Evolutionary conservation across 306 rosid species (phyloP), one percentile per base, ranked within the genome.

Genomic region (Psophocarpus tetragonolobus): DNA sequence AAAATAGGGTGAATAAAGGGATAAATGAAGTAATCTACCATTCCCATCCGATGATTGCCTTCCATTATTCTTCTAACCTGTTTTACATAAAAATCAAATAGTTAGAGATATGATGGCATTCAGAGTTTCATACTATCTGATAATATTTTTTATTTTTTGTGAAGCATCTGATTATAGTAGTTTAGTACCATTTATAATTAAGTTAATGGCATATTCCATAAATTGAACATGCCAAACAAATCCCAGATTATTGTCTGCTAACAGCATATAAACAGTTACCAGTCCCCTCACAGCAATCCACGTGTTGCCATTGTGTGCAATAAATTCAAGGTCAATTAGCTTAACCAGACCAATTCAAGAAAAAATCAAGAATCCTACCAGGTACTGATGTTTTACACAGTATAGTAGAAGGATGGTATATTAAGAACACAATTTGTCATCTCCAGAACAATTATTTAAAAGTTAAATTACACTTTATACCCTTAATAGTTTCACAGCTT

Each of bases 11-110:
- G 41, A 57, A 54, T 41, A 77, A 83, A 76, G 30, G 63, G 83
- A 69, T 79, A 76, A 81, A 69, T 45, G 58, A 64, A 81, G 75
- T 78, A 87, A 83, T 60, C 71, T 91, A 95, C 99, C 99, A 95
- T 95, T 92, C 99, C 99, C 99, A 95, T 95, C 50, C 99, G 92
- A 78, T 79, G 99, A 83, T 90, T 92, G 85, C 99, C 99, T 90
- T 92, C 97, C 97, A 95, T 92, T 88, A 92, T 82, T 83, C 99
- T 92, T 90, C 99, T 91, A 80, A 95, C 85, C 99, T 95, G 88
- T 76, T 30, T 68, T 67, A 82, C 54, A 18, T 69, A 11, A 33
- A n/a, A 76, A 6, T 53, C 72, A 56, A 58, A 58, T 33, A 41
- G 51, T 18, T 64, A 78, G 35, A 74, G n/a, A 73, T 50, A 60